phyloP scores from a whole-genome alignment of 2,329 filamentous ascomycete genomes.

The Metarhizium brunneum region DNA sequence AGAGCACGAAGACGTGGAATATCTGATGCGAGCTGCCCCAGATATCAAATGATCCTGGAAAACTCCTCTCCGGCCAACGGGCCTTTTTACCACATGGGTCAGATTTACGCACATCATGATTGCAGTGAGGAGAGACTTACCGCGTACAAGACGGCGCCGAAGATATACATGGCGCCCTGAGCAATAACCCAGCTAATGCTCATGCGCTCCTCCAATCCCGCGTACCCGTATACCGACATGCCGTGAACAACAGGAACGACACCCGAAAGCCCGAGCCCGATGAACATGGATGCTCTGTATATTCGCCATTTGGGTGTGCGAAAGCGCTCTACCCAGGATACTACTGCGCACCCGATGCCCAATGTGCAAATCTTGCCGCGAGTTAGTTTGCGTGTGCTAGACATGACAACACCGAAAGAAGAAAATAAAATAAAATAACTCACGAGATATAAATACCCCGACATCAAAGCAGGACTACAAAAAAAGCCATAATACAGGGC shows the following conservation, averaged over 20 bases:
- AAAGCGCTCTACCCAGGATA: constrained; percentile 75
- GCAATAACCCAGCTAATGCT: constrained; percentile 71
- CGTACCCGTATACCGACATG: constrained; percentile 55
- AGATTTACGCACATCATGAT: not conserved
- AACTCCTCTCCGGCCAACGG: constrained; percentile 73
- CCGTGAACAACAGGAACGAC: constrained; percentile 78
- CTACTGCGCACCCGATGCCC: constrained; percentile 64
- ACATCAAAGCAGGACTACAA: constrained; percentile 56
- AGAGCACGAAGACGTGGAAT: constrained; percentile 81
- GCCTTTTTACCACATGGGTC: constrained; percentile 30
- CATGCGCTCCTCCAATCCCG: constrained; percentile 60
- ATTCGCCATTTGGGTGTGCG: constrained; percentile 76
- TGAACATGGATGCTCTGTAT: constrained; percentile 82
- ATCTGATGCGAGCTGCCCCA: constrained; percentile 93
- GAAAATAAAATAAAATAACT: constrained; percentile 17
- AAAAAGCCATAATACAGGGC: constrained; percentile 82
- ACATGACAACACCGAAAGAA: not conserved
- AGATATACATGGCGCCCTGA: constrained; percentile 76
- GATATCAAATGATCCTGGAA: constrained; percentile 76
- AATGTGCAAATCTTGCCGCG: constrained; percentile 62
- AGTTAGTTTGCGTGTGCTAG: not conserved
- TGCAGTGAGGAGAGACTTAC: constrained; percentile 33
- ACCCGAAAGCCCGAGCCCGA: constrained; percentile 75
- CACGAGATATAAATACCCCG: constrained; percentile 67
- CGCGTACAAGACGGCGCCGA: constrained; percentile 80